Evolutionary conservation across 371 early-diverging fungal species (phyloP).

Genomic region (Mortierella sp.): DNA sequence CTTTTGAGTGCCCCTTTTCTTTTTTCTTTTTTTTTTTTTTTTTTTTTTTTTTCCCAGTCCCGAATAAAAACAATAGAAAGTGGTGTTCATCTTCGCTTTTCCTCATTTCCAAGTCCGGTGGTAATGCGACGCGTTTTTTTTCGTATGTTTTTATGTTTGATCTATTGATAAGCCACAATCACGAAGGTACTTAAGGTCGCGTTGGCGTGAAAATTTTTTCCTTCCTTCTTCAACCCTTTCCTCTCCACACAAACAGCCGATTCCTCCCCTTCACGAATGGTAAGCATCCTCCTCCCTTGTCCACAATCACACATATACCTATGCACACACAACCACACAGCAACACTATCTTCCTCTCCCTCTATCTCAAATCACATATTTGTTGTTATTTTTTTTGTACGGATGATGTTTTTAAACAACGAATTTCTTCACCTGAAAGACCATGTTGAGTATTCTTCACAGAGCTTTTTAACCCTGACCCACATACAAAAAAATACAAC

Average conservation of each 20-base stretch:
- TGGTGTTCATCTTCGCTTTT: background rate
- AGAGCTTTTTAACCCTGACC: slow-evolving; percentile 61
- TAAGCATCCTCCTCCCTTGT: background rate
- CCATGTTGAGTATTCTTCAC: slow-evolving; percentile 58
- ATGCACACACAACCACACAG: no score
- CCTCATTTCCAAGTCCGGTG: background rate
- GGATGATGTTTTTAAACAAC: slow-evolving; percentile 59
- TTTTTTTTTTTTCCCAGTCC: background rate
- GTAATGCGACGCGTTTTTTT: background rate
- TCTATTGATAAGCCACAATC: background rate
- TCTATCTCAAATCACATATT: background rate
- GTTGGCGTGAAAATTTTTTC: background rate
- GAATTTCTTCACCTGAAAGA: slow-evolving; percentile 61
- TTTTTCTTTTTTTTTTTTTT: background rate
- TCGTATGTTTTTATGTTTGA: background rate
- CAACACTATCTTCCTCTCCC: background rate
- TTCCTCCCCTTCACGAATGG: background rate
- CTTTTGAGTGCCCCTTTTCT: background rate
- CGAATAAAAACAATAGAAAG: background rate
- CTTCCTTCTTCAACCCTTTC: background rate
- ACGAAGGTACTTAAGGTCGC: background rate
- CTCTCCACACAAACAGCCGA: background rate
- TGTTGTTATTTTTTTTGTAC: slow-evolving; percentile 15
- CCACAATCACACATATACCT: background rate
- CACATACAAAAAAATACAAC: slow-evolving; percentile 16